A percentile compares a stretch with the other conserved stretches of the same genome.
phyloP scores from a whole-genome alignment of 179 eudicot genomes.

The Vitellaria paradoxa region DNA sequence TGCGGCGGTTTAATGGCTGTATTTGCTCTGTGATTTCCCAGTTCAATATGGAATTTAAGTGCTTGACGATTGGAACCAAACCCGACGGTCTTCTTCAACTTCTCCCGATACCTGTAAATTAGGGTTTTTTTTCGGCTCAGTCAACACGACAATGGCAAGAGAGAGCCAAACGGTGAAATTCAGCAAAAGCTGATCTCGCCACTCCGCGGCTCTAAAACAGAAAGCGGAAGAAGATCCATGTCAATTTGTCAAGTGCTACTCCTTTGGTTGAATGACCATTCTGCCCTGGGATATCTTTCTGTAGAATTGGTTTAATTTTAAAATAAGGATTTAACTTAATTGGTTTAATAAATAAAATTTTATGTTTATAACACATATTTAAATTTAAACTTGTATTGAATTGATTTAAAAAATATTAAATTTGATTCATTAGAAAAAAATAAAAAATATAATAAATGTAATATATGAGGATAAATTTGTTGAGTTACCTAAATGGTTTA shows the following conservation, averaged over 20 bases:
- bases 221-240: not conserved
- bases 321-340: no score
- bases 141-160: not conserved
- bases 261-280: not conserved
- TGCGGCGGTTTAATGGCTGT: conserved; percentile 7
- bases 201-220: conserved; percentile 6
- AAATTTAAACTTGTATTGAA: no score
- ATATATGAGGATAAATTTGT: no score
- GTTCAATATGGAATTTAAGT: not conserved
- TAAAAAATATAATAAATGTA: no score
- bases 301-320: no score
- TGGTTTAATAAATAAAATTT: no score
- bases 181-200: not conserved
- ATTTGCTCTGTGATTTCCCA: conserved; percentile 14
- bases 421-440: no score
- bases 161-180: not conserved
- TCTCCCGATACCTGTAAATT: not conserved
- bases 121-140: not conserved
- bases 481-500: no score
- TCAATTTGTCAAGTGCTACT: not conserved
- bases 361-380: no score
- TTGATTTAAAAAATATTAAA: not conserved
- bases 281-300: not conserved
- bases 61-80: not conserved
- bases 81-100: conserved; percentile 8